These are phyloP conservation scores for Syzygium syzygioides DNA, from an alignment of 441 rosid species.

Conservation along the genomic window DNA sequence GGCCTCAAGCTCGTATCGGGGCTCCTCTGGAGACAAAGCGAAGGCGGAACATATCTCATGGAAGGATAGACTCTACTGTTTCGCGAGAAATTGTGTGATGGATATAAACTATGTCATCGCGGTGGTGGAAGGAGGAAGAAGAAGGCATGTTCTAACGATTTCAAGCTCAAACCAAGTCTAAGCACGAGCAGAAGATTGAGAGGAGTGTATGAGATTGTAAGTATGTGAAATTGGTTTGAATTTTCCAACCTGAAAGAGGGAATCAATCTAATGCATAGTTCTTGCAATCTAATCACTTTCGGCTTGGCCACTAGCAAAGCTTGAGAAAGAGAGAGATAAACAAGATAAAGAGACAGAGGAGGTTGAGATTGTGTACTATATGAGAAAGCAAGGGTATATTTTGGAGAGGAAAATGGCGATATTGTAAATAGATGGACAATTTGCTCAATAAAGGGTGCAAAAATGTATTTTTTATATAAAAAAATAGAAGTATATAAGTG, in stretches of 20 bases:
- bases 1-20: neutral
- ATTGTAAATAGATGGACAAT: neutral
- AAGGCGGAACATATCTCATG: neutral
- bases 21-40: neutral
- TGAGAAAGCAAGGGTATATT: neutral
- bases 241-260: neutral
- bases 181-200: neutral
- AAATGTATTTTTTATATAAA: neutral
- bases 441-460: neutral
- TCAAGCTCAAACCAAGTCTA: neutral
- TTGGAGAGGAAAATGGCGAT: neutral
- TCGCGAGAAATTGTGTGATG: neutral
- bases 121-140: neutral
- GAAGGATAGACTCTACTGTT: neutral
- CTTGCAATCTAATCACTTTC: neutral
- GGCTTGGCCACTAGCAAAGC: neutral
- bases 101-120: fast-evolving
- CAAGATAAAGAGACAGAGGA: neutral
- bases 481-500: neutral
- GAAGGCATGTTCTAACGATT: neutral
- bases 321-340: neutral
- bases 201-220: no score
- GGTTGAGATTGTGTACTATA: neutral
- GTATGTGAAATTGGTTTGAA: no score
- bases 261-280: neutral